Percentiles rank a stretch among this genome's conserved stretches.
Evolutionary conservation across 2,329 filamentous ascomycete genomes (phyloP).

Genomic region (Neopestalotiopsis rosae): DNA sequence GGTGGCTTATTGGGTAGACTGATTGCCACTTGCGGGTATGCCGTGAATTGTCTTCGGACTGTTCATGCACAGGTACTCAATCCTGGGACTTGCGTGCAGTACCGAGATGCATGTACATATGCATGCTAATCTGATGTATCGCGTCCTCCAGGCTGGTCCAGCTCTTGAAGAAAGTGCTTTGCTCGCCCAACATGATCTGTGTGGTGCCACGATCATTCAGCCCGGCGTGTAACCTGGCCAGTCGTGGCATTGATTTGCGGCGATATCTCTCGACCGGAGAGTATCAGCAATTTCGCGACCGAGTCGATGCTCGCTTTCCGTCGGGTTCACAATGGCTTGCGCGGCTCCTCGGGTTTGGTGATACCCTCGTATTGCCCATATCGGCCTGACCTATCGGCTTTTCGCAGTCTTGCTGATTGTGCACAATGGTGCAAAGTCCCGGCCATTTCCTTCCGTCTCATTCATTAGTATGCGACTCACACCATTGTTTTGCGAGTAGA

Average conservation of each 20-base stretch:
- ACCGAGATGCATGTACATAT: conserved; percentile 14
- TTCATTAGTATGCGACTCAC: neutral
- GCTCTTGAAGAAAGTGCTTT: neutral
- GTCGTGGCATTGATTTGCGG: conserved; percentile 3
- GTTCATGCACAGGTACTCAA: neutral
- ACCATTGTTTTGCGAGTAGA: neutral
- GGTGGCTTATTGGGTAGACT: neutral
- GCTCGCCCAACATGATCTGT: conserved; percentile 4
- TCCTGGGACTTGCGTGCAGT: conserved; percentile 4
- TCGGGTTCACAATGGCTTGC: neutral
- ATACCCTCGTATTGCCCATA: conserved; percentile 7
- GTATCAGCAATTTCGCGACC: neutral
- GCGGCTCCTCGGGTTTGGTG: neutral
- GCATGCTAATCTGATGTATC: conserved; percentile 11
- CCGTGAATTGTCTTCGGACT: neutral
- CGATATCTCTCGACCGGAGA: neutral
- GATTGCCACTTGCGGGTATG: neutral
- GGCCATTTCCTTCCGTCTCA: neutral
- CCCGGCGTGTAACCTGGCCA: neutral
- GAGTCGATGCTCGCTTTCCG: neutral
- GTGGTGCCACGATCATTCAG: conserved; percentile 12
- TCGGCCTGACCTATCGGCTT: neutral
- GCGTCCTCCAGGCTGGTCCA: neutral
- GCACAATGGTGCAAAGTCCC: neutral
- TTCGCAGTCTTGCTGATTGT: neutral